Evolutionary conservation across 2,329 filamentous ascomycete species (phyloP).

Genomic region (Colletotrichum sp.): DNA sequence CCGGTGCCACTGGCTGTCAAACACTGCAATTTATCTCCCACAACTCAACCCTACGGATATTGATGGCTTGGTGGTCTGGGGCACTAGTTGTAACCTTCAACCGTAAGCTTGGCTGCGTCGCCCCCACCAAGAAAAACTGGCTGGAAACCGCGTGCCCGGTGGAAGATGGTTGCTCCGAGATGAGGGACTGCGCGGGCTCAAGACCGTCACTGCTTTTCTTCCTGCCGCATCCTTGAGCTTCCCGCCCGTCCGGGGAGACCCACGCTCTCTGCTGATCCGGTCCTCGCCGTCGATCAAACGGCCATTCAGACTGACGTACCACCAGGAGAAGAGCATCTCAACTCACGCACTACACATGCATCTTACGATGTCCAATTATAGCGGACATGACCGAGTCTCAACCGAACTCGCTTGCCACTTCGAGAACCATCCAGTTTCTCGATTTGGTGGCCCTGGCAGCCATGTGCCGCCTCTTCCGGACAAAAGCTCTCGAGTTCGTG

Average conservation of each 20-base stretch:
- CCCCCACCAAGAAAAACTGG: neutral
- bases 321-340: neutral
- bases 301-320: constrained; percentile 6
- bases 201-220: neutral
- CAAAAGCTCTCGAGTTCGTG: neutral
- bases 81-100: constrained; percentile 17
- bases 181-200: constrained; percentile 4
- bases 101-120: constrained; percentile 7
- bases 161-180: constrained; percentile 20
- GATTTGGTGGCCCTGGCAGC: neutral
- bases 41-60: constrained; percentile 19
- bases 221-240: neutral
- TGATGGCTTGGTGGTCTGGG: neutral
- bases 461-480: neutral
- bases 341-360: neutral
- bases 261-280: constrained; percentile 1
- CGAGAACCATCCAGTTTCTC: neutral
- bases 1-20: neutral
- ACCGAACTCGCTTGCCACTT: neutral
- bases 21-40: constrained; percentile 16
- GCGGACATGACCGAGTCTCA: neutral
- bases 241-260: constrained; percentile 10
- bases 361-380: constrained; percentile 17
- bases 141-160: neutral
- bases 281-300: constrained; percentile 20